Base-by-base conservation (phyloP, 164 flowering plant species). In the Tinospora cordifolia region DNA sequence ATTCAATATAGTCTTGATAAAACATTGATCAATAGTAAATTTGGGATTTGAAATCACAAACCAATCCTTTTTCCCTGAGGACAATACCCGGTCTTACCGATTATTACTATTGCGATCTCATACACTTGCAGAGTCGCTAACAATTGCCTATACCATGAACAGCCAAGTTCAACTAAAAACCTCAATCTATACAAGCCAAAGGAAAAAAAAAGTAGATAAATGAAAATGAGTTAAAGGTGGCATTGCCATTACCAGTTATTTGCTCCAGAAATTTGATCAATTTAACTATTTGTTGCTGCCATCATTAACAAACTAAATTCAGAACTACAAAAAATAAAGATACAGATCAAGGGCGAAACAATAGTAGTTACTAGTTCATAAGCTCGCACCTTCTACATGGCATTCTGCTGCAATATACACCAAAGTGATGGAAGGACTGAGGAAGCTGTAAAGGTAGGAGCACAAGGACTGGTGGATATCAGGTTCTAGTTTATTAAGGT, bases 351-450 rank as follows among this genome's bases (percentile, higher is more conserved):
- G 19, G 68, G 49, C 13, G 22, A 63, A 11, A 39, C 36, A 54
- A 22, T 68, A 24, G 34, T 27, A 36, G n/a, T n/a, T n/a, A n/a
- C n/a, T n/a, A n/a, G 17, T 6, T 27, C 47, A 68, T 19, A 21
- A 7, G 24, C 34, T 17, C 80, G 24, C 69, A 88, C 93, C 84
- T 81, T 81, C 73, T 85, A 87, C 81, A 81, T 78, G 46, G 79
- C 60, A 60, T 85, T 88, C 51, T 84, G 87, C 75, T 82, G 87
- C 78, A 86, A 76, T 65, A 86, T 78, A 69, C 64, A 77, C 36
- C 89, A 96, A 83, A 92, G 75, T 58, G 89, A 81, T 65, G 92
- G 91, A 73, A 88, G 84, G 76, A 92, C 65, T 62, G 87, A 67
- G 65, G 83, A 75, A 57, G 87, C 76, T 39, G 85, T 15, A 51